These are phyloP conservation scores for Xerophyta viscosa DNA, from an alignment of 106 monocot genomes.

Conservation along the genomic window DNA sequence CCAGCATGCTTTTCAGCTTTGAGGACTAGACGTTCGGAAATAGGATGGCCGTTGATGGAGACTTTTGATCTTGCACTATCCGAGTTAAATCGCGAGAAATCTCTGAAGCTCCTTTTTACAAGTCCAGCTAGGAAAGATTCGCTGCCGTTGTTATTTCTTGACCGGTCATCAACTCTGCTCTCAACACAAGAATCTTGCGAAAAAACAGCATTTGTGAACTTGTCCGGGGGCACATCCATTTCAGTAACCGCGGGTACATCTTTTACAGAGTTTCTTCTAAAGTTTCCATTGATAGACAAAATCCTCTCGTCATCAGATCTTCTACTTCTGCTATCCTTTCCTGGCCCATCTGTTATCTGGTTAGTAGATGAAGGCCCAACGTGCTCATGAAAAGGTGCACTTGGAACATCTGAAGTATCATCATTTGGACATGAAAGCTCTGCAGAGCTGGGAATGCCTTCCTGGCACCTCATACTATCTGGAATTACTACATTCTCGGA, in stretches of 20 bases:
- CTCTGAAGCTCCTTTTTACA: constrained; percentile 80
- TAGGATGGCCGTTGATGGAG: constrained; percentile 67
- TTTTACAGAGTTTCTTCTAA: constrained; percentile 59
- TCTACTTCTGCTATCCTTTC: constrained; percentile 64
- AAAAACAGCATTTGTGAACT: constrained; percentile 39
- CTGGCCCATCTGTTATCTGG: constrained; percentile 38
- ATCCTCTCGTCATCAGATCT: constrained; percentile 72
- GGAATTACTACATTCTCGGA: constrained; percentile 34
- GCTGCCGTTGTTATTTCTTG: constrained; percentile 38
- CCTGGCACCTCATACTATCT: constrained; percentile 38
- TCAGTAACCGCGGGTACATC: constrained; percentile 64
- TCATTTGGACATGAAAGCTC: constrained; percentile 33
- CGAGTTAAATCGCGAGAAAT: constrained; percentile 48
- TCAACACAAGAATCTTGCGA: constrained; percentile 55
- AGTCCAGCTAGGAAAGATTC: constrained; percentile 77
- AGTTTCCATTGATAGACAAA: constrained; percentile 33
- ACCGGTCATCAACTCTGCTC: constrained; percentile 35
- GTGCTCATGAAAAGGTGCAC: constrained; percentile 63
- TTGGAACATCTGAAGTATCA: constrained; percentile 30
- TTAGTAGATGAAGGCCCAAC: constrained; percentile 43
- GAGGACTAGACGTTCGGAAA: constrained; percentile 71
- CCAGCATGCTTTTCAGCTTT: constrained; percentile 95
- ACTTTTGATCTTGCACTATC: constrained; percentile 54
- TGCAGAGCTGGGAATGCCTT: constrained; percentile 33
- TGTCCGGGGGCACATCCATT: constrained; percentile 45